Conservation (phyloP, 495 filamentous ascomycete genomes). For the Penicillium cinerascens region DNA sequence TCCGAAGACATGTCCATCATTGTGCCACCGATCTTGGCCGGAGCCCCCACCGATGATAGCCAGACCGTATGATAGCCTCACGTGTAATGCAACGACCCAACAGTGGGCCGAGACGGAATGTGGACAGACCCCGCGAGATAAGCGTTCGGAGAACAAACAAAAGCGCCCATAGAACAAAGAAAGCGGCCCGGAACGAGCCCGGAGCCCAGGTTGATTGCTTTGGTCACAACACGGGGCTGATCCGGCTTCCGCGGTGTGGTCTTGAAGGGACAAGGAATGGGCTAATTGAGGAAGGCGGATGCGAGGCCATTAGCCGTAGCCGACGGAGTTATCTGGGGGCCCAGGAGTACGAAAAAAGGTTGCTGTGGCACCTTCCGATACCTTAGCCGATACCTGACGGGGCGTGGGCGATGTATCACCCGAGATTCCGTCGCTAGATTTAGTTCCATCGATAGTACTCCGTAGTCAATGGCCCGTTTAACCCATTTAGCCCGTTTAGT, state of each 20-base stretch:
- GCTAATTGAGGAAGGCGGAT: constrained; percentile 4
- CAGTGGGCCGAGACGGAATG: constrained; percentile 20
- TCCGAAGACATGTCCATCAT: constrained; percentile 1
- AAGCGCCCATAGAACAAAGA: neutral
- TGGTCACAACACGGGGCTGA: neutral
- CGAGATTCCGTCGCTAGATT: neutral
- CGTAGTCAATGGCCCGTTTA: neutral
- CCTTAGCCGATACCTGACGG: too few species aligned
- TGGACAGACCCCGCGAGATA: constrained; percentile 6
- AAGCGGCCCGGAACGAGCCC: neutral
- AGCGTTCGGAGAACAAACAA: too few species aligned
- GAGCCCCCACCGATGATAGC: neutral
- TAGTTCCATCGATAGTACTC: neutral
- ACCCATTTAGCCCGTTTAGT: too few species aligned
- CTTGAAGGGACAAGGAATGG: neutral
- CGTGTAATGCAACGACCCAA: constrained; percentile 7
- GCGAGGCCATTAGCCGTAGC: neutral
- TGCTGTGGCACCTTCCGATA: neutral
- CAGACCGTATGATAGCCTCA: constrained; percentile 6
- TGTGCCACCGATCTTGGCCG: constrained; percentile 3
- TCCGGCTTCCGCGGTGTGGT: neutral
- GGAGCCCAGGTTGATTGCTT: neutral
- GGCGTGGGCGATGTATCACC: neutral
- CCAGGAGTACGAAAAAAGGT: too few species aligned
- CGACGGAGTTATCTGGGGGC: too few species aligned